Evolutionary conservation across 352 stramenopile species (phyloP).

Genomic region (Pythium dissotocum): DNA sequence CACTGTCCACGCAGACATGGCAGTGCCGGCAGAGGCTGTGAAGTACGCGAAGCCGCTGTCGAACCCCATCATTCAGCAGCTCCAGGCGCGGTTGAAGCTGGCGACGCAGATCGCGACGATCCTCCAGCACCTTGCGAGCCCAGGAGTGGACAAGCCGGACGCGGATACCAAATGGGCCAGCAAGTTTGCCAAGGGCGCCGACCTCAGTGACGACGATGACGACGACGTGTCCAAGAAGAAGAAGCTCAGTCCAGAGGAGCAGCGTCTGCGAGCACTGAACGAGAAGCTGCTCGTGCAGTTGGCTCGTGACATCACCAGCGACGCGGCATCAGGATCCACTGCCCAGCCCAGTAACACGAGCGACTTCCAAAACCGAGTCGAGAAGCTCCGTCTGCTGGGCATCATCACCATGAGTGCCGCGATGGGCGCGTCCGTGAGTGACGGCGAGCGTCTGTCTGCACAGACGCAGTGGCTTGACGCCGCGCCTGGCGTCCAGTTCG

Average conservation of each 20-base stretch:
- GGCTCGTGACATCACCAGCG: conserved; percentile 26
- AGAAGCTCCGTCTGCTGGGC: conserved; percentile 69
- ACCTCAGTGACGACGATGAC: conserved; percentile 51
- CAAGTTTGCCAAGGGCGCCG: conserved; percentile 57
- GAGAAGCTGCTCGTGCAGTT: conserved; percentile 72
- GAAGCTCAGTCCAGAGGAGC: conserved; percentile 64
- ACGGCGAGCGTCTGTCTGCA: conserved; percentile 63
- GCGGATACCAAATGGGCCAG: conserved; percentile 60
- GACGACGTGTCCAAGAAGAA: conserved; percentile 30
- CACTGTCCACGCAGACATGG: conserved; percentile 15
- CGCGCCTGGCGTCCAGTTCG: conserved; percentile 41
- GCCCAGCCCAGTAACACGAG: neutral
- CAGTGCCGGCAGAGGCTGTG: conserved; percentile 15
- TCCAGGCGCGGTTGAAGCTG: conserved; percentile 57
- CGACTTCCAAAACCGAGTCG: conserved; percentile 43
- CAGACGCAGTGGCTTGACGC: conserved; percentile 86
- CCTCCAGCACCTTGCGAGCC: conserved; percentile 39
- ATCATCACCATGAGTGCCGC: conserved; percentile 60
- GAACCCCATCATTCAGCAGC: conserved; percentile 37
- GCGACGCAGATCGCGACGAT: conserved; percentile 57
- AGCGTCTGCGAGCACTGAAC: conserved; percentile 66
- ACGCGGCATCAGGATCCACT: neutral
- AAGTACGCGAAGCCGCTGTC: conserved; percentile 34
- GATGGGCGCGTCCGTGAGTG: conserved; percentile 46
- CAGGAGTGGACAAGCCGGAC: conserved; percentile 21